phyloP scores from a whole-genome alignment of 768 basidiomycete genomes.

The Auricularia cornea region DNA sequence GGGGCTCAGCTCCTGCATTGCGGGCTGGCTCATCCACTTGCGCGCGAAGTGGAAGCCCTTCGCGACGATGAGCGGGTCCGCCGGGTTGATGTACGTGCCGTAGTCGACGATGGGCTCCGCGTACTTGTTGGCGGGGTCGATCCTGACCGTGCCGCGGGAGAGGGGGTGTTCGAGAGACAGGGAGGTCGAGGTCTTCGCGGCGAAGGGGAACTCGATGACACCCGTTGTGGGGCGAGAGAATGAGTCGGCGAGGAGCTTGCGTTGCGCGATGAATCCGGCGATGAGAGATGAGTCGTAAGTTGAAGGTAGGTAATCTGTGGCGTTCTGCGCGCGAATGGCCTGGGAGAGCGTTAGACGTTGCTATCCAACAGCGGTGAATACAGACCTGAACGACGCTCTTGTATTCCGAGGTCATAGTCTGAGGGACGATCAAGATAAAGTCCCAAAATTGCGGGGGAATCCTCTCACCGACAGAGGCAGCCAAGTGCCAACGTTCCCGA shows the following conservation, averaged over 20 bases:
- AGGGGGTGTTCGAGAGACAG: constrained; percentile 6
- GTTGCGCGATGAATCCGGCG: not conserved
- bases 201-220: not conserved
- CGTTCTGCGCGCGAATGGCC: not conserved
- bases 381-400: not conserved
- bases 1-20: not conserved
- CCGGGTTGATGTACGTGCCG: not conserved
- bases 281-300: not conserved
- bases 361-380: too few species aligned
- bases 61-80: not conserved
- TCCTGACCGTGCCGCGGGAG: constrained; percentile 4
- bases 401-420: not conserved
- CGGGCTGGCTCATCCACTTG: not conserved
- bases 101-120: not conserved
- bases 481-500: not conserved
- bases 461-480: not conserved
- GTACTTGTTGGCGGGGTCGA: not conserved
- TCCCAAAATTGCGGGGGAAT: too few species aligned
- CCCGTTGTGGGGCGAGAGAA: not conserved
- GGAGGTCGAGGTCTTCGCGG: not conserved
- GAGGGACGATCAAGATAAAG: too few species aligned
- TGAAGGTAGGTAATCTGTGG: not conserved
- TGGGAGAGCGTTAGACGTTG: too few species aligned
- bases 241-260: not conserved
- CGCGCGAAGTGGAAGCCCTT: not conserved